Evolutionary conservation across 208 protist species (phyloP), one percentile per base, ranked within the genome.

Genomic region (Trypanosoma avium): DNA sequence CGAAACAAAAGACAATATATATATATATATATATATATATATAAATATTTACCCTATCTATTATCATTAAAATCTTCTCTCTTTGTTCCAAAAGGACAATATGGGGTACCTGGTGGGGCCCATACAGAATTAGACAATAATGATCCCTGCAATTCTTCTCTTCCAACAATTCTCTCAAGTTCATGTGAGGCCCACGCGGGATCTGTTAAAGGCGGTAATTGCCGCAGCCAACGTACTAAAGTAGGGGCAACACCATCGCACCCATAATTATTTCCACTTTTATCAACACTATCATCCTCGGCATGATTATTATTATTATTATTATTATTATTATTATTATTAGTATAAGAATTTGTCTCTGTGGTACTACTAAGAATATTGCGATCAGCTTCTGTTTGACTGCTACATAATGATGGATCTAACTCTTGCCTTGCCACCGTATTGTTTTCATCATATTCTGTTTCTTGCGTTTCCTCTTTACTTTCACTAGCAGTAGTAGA

Each of bases 151-250:
- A n/a, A n/a, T n/a, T n/a, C n/a, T n/a, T n/a, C n/a, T n/a, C n/a
- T n/a, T n/a, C n/a, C n/a, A n/a, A n/a, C n/a, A 9, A 85, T 59
- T 6, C 90, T 82, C 47, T 73, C 54, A 17, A 87, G 70, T 73
- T 95, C 84, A 63, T 93, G 86, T 84, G 87, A 87, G n/a, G 90
- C 86, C 90, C 90, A 95, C 8, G 77, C 36, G 3, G 86, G 82
- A 47, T 92, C 74, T 2, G 57, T 70, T 15, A 88, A 67, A 15
- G 81, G 64, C 0, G 82, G 77, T 40, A 71, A 84, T 13, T 21
- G 35, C 1, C 67, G 73, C 54, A 90, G 66, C 10, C 84, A 72
- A 5, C 49, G 52, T 46, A 72, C 75, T 0, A 67, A 46, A 13
- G 54, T 27, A 4, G 66, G 58, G n/a, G 56, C 36, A 13, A 5